Base-by-base conservation (phyloP, 306 rosid genomes). In the Comarum palustre region DNA sequence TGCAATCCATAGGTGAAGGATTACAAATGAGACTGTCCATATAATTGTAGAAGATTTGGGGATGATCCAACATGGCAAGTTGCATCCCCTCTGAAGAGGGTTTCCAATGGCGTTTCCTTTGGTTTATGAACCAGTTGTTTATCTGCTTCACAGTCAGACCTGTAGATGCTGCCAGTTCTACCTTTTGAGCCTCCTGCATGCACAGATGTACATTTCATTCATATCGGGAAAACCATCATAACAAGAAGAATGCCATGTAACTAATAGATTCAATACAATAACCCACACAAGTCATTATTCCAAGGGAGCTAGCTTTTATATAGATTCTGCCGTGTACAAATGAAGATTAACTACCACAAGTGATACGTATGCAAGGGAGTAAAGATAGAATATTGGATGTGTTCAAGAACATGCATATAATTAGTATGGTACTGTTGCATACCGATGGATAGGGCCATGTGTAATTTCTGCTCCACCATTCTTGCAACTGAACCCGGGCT, bases 61-160 rank as follows among this genome's bases (percentile, higher is more conserved):
- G 77, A 61, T 60, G 51, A 66, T 86, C 90, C 84, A 81, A 64
- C 79, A 81, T 71, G 8, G 74, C 81, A 46, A 70, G 82, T 36
- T 81, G 86, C 87, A 78, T 70, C 25, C 81, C 84, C 68, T 81
- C 86, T 0, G 87, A 70, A 20, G 87, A 85, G 47, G 87, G 87
- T 75, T 83, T 86, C 90, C 87, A 86, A 54, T 86, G 90, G 74
- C 87, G 82, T 67, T 85, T 85, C 45, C 87, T 78, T 72, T 80
- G 89, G 55, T 85, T 85, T 22, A 85, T 85, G 65, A 85, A 85
- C 88, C 88, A 85, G 63, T 85, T 85, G 67, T 85, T 85, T 41
- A 86, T 78, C 82, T 86, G 90, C 39, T 86, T 83, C 82, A 81
- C 69, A 51, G 79, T 82, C 54, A 86, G 75, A 6, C 87, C 87